Evolutionary conservation across 176 grass and related monocot genomes (phyloP).

Genomic region (Paspalum notatum): DNA sequence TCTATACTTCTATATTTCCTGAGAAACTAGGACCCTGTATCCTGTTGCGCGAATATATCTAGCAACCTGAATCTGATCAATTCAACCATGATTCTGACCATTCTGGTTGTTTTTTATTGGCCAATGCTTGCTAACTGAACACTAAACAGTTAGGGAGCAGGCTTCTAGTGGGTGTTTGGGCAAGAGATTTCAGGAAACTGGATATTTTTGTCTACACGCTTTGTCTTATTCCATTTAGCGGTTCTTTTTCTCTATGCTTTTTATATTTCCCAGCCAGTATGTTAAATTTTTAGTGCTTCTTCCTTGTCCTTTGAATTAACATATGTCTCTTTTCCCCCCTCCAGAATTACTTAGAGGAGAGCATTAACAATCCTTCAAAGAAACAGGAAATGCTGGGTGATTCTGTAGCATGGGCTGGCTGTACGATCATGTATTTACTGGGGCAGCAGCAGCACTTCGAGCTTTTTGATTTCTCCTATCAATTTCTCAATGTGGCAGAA

Average conservation of each 20-base stretch:
- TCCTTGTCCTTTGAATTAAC: background rate
- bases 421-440: conserved; percentile 95
- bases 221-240: background rate
- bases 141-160: background rate
- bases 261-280: conserved; percentile 23
- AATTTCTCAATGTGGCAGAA: conserved; percentile 95
- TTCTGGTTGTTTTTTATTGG: background rate
- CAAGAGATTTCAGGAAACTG: background rate
- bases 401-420: conserved; percentile 97
- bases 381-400: conserved; percentile 83
- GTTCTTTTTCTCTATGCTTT: background rate
- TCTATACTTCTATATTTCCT: background rate
- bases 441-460: conserved; percentile 97
- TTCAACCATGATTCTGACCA: background rate
- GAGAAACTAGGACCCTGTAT: background rate
- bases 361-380: conserved; percentile 69
- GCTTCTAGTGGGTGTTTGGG: background rate
- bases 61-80: background rate
- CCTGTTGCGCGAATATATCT: background rate
- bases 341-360: conserved; percentile 88
- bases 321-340: conserved; percentile 16
- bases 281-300: conserved; percentile 27
- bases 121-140: conserved; percentile 19
- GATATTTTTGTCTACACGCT: background rate
- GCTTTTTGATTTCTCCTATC: conserved; percentile 96